Evolutionary conservation across 306 rosid genomes (phyloP), one percentile per base, ranked within the genome.

Genomic region (Medicago lupulina): DNA sequence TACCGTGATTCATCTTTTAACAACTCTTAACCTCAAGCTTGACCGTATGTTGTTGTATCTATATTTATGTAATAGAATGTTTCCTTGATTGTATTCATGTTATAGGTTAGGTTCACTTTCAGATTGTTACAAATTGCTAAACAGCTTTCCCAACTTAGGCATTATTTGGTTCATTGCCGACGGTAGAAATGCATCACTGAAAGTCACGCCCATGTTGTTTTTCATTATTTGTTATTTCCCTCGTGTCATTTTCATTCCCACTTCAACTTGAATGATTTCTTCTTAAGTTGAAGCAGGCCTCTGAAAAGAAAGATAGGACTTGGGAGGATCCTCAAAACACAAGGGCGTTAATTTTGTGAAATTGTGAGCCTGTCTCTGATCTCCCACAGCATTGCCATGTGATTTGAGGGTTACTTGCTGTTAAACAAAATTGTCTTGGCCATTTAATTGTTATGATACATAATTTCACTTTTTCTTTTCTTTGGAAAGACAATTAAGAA

Each of bases 1-100:
- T 16, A 34, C 64, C 0, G 23, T 65, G 68, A n/a, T 74, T 78
- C 67, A 73, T 70, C 80, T 64, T 81, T 81, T 78, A 43, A 47
- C 74, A 54, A 50, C 39, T 51, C 60, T 65, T 18, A 59, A 47
- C 57, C 21, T 39, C 6, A 9, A 55, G 60, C 38, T 2, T 70
- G 34, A 6, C 6, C 17, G 71, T 71, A 57, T 55, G 76, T 46
- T n/a, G 50, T 34, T 76, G 71, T 80, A 60, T 71, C 51, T 71
- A 51, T 23, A 34, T 53, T 11, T 57, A 31, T 61, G 28, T 60
- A 13, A 21, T 60, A 46, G 55, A 66, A 41, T 54, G 34, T 69
- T 12, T 68, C 46, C 68, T 15, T 39, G 41, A 58, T 66, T 25
- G 40, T 70, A 13, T 16, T 21, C 7, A 21, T 16, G 44, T 43